phyloP scores from a whole-genome alignment of 208 protist species.

The Perkinsela sp. region DNA sequence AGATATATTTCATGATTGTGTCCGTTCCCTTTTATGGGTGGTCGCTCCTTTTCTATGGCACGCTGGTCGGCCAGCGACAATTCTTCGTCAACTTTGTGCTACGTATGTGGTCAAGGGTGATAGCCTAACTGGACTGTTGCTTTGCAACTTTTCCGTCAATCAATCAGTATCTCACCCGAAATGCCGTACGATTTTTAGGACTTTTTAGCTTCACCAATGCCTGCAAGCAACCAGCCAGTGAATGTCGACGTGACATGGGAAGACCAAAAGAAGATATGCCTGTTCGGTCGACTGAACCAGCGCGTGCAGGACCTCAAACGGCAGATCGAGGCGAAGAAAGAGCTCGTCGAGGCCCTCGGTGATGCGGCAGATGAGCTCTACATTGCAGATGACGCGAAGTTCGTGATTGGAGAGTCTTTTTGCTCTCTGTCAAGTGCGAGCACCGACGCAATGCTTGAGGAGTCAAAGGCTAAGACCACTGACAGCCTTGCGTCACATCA shows the following conservation, averaged over 20 bases:
- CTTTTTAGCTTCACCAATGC: background rate
- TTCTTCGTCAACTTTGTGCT: background rate
- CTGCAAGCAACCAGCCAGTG: no score
- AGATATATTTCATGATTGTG: background rate
- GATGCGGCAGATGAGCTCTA: conserved; percentile 21
- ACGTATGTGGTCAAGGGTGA: background rate
- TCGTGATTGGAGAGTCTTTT: conserved; percentile 54
- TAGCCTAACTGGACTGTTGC: no score
- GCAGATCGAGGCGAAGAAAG: conserved; percentile 12
- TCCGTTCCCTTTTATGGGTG: background rate
- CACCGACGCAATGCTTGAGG: conserved; percentile 20
- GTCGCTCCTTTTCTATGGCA: background rate
- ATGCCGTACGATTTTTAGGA: background rate
- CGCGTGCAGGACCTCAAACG: conserved; percentile 21
- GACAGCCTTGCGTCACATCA: conserved; percentile 16
- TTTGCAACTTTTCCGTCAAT: background rate
- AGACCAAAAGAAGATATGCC: conserved; percentile 52
- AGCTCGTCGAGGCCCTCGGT: conserved; percentile 32
- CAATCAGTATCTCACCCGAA: background rate
- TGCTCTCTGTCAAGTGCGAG: conserved; percentile 25
- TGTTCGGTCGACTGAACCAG: conserved; percentile 36
- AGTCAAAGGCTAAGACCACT: conserved; percentile 17
- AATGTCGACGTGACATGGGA: conserved; percentile 45
- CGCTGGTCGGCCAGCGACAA: background rate
- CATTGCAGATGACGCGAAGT: conserved; percentile 31